Conservation (phyloP, 352 stramenopile species). For the Phytophthora pseudosyringae region DNA sequence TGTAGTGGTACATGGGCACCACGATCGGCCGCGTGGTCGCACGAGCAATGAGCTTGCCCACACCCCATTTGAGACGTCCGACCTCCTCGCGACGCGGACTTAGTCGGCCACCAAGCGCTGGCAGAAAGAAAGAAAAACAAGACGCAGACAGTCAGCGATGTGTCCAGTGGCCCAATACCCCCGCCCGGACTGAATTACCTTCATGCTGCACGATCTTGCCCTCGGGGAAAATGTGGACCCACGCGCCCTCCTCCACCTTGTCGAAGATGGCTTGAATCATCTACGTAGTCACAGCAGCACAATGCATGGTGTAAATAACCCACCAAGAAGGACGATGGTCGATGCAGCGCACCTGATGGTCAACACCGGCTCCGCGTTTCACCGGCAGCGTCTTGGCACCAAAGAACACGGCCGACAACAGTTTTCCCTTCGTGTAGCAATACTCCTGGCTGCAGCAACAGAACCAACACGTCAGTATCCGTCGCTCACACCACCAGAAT, state of each 20-base stretch:
- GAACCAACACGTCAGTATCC: background rate
- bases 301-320: background rate
- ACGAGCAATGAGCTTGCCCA: slow-evolving; percentile 86
- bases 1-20: slow-evolving; percentile 86
- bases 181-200: slow-evolving; percentile 35
- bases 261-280: slow-evolving; percentile 84
- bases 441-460: slow-evolving; percentile 85
- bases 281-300: slow-evolving; percentile 19
- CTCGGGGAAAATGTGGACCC: slow-evolving; percentile 91
- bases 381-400: slow-evolving; percentile 74
- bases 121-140: background rate
- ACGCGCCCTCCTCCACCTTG: slow-evolving; percentile 77
- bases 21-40: slow-evolving; percentile 73
- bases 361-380: slow-evolving; percentile 73
- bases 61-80: slow-evolving; percentile 87
- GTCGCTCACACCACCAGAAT: slow-evolving; percentile 20
- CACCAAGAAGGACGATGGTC: background rate
- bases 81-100: slow-evolving; percentile 73
- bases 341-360: slow-evolving; percentile 55
- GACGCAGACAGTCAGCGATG: background rate
- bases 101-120: slow-evolving; percentile 73
- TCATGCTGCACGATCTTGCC: slow-evolving; percentile 81
- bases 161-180: background rate
- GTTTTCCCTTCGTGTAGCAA: slow-evolving; percentile 69
- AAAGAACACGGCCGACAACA: slow-evolving; percentile 70